A percentile compares a stretch with the other conserved stretches of the same genome.
Evolutionary conservation across 441 rosid species (phyloP).

Genomic region (Rhodomyrtus psidioides): DNA sequence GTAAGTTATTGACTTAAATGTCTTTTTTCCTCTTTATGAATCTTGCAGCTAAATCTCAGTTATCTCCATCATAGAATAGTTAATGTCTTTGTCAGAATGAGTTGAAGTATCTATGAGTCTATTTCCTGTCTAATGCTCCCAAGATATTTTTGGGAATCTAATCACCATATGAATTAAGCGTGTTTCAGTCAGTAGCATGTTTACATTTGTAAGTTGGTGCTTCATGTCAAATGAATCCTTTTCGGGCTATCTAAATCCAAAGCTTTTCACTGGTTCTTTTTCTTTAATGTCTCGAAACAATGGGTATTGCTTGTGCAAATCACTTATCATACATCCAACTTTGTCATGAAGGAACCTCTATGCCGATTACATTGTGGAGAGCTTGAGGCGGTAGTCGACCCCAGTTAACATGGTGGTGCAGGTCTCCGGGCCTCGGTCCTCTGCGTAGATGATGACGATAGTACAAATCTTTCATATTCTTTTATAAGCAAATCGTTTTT

Average conservation of each 20-base stretch:
- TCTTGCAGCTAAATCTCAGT: not conserved
- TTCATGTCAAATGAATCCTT: not conserved
- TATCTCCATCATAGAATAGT: not conserved
- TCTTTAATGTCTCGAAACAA: not conserved
- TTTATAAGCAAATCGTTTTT: not conserved
- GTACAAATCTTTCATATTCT: not conserved
- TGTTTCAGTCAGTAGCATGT: not conserved
- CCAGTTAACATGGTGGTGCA: not conserved
- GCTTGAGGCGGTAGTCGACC: conserved; percentile 66
- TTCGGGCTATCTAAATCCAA: not conserved
- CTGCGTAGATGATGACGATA: conserved; percentile 17
- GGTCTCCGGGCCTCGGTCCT: not conserved
- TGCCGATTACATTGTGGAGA: conserved; percentile 88
- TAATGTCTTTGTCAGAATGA: not conserved
- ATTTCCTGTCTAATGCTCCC: not conserved
- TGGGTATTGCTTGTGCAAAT: not conserved
- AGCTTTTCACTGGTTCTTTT: not conserved
- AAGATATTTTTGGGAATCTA: not conserved
- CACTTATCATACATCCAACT: not conserved
- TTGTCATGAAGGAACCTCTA: conserved; percentile 63
- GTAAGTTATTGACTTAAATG: conserved; percentile 24
- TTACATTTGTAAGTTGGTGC: not conserved
- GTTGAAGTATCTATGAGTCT: not conserved
- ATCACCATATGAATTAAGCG: not conserved
- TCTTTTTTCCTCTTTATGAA: not conserved